These are phyloP conservation scores for Aspergillus cavernicola DNA, from an alignment of 495 filamentous ascomycete species.

Conservation along the genomic window DNA sequence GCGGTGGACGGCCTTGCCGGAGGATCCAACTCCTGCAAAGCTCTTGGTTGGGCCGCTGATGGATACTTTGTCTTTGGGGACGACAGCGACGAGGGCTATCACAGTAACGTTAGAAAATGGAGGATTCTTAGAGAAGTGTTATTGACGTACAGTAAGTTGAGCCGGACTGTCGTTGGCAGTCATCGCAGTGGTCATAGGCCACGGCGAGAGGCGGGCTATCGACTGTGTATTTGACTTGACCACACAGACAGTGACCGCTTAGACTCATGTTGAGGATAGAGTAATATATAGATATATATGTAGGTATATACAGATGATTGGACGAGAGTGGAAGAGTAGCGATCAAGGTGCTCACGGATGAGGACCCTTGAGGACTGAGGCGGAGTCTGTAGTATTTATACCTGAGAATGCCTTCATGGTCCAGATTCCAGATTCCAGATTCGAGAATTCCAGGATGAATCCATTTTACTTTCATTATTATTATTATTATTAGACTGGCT, in stretches of 20 bases:
- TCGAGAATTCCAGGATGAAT: neutral
- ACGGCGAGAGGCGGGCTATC: slow-evolving; percentile 51
- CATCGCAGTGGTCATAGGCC: slow-evolving; percentile 69
- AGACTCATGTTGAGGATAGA: slow-evolving; percentile 54
- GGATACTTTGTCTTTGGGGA: slow-evolving; percentile 58
- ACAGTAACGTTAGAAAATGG: too few species aligned
- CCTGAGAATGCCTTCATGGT: neutral
- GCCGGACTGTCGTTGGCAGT: slow-evolving; percentile 66
- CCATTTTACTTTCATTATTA: too few species aligned
- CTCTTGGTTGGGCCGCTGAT: slow-evolving; percentile 62
- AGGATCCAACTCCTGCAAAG: slow-evolving; percentile 51
- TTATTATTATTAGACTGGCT: too few species aligned
- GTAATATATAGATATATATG: slow-evolving; percentile 46
- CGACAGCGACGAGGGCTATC: slow-evolving; percentile 60
- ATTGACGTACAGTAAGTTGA: slow-evolving; percentile 63
- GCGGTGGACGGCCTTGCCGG: slow-evolving; percentile 58
- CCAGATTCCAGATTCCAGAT: neutral
- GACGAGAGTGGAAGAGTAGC: slow-evolving; percentile 8
- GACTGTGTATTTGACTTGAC: slow-evolving; percentile 60
- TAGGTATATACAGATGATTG: slow-evolving; percentile 15
- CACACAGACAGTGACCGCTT: slow-evolving; percentile 67
- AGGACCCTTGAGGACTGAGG: slow-evolving; percentile 26
- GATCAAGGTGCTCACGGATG: slow-evolving; percentile 32
- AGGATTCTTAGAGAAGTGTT: too few species aligned
- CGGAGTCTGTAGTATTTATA: slow-evolving; percentile 28